These are phyloP conservation scores for Candida sonorensis DNA, from an alignment of 805 yeast species.

Conservation along the genomic window DNA sequence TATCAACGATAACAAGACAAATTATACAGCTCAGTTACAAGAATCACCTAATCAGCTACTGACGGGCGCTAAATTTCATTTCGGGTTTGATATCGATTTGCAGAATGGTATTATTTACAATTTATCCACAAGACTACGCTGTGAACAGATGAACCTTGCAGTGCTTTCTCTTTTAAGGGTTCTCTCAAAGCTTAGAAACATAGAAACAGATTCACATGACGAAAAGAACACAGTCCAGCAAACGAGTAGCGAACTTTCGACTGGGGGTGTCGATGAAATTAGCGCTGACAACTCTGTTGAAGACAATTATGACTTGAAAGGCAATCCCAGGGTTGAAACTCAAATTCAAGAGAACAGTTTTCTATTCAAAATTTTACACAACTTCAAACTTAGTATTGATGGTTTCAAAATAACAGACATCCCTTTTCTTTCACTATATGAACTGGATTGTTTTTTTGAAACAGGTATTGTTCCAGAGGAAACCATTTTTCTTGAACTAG, in stretches of 20 bases:
- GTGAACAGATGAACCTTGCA: slow-evolving; percentile 12
- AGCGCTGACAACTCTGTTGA: no score
- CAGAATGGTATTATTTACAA: slow-evolving; percentile 12
- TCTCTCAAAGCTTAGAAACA: background rate
- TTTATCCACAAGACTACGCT: slow-evolving; percentile 6
- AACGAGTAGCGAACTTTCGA: no score
- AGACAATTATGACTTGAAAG: no score
- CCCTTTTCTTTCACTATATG: slow-evolving; percentile 15
- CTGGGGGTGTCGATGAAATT: no score
- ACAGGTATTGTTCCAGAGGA: slow-evolving; percentile 3
- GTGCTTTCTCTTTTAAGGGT: slow-evolving; percentile 10
- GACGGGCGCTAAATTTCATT: slow-evolving; percentile 5
- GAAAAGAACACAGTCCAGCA: no score
- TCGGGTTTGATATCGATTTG: slow-evolving; percentile 12
- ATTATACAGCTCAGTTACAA: no score
- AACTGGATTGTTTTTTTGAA: slow-evolving; percentile 5
- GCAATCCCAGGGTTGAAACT: no score
- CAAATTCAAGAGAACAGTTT: no score
- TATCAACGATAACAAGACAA: no score
- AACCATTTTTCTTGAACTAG: slow-evolving; percentile 10
- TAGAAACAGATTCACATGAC: background rate
- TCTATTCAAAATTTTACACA: slow-evolving; percentile 15
- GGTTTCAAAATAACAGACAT: slow-evolving; percentile 19
- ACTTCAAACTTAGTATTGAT: slow-evolving; percentile 17
- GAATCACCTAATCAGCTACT: no score